phyloP scores from a whole-genome alignment of 495 filamentous ascomycete genomes.

The Penicillium paradoxum region DNA sequence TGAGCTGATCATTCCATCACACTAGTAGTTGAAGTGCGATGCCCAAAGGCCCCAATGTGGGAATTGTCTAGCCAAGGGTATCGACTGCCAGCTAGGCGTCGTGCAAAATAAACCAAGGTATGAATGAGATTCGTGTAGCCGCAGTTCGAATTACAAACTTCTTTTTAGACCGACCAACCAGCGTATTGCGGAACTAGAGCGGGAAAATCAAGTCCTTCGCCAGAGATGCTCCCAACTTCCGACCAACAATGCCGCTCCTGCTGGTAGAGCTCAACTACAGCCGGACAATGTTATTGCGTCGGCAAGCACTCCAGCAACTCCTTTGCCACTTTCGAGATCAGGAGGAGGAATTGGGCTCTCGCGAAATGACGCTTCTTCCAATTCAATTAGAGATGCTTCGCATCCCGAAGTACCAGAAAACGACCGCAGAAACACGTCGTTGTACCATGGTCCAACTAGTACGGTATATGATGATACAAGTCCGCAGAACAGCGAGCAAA shows the following conservation, averaged over 20 bases:
- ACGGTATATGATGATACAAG: constrained; percentile 27
- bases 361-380: constrained; percentile 9
- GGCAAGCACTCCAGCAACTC: constrained; percentile 4
- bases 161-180: constrained; percentile 22
- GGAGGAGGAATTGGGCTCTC: constrained; percentile 4
- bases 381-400: constrained; percentile 10
- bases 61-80: constrained; percentile 20
- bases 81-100: constrained; percentile 18
- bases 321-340: neutral
- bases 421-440: constrained; percentile 14
- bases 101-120: constrained; percentile 23
- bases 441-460: constrained; percentile 32
- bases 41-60: constrained; percentile 23
- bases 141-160: neutral
- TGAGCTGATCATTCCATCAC: neutral
- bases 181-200: constrained; percentile 23
- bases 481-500: constrained; percentile 6
- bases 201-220: constrained; percentile 25
- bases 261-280: neutral
- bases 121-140: neutral
- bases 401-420: constrained; percentile 23
- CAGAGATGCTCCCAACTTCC: constrained; percentile 8
- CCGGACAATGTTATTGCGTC: constrained; percentile 4
- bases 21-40: constrained; percentile 28
- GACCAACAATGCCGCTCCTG: neutral